Evolutionary conservation across 2,329 filamentous ascomycete genomes (phyloP), one percentile per base, ranked within the genome.

Genomic region (Nigrospora osmanthi): DNA sequence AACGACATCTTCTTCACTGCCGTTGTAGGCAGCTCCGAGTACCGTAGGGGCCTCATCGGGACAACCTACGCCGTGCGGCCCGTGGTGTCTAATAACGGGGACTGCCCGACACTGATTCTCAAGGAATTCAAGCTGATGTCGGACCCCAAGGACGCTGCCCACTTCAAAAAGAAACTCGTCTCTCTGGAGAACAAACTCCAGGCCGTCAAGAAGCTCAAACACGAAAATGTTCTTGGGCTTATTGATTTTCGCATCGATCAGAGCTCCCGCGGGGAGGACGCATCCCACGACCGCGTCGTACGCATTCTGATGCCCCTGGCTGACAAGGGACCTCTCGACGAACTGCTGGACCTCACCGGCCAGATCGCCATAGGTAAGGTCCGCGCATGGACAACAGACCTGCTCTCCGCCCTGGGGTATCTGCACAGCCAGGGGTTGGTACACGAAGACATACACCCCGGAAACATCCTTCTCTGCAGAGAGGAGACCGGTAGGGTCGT

Each of bases 361-460:
- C 78, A 78, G 30, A 69, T 96, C 42, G 79, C 85, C 36, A 77
- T 87, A 42, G 78, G 80, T 51, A 90, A 84, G 59, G 83, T 90
- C 38, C 84, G 89, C 43, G 83, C 87, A 19, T 97, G 89, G 85
- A 93, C 89, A n/a, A 81, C 90, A 47, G 89, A 95, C 56, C 73
- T 98, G 15, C 76, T 98, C 23, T 89, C 96, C 66, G 93, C 85
- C 0, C 70, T 98, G 28, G 86, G 89, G 47, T 95, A 85, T 60
- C 80, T 95, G 43, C 91, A 97, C 64, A 84, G 85, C 52, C 83
- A 87, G 58, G 89, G 89, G 16, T 75, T 96, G 46, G 73, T 88
- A 19, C 93, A 97, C 63, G 86, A 87, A 58, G 81, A 87, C 56
- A 81, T 96, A 15, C 88, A 95, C 58, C 73, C 83, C 12, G 76